Evolutionary conservation across 2,329 filamentous ascomycete species (phyloP).

Genomic region (Incumbomyces lentus): DNA sequence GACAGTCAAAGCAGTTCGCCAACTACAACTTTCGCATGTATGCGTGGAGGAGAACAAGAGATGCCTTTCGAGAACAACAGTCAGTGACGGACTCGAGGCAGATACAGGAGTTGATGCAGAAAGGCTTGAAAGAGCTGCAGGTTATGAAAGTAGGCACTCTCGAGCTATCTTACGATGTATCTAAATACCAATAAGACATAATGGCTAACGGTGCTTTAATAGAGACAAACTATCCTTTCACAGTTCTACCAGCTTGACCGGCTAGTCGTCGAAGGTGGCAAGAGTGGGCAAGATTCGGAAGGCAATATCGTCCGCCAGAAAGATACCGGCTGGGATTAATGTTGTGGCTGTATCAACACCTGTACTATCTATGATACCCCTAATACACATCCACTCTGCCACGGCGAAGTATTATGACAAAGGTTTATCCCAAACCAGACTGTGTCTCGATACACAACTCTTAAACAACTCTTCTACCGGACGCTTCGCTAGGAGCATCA

Average conservation of each 20-base stretch:
- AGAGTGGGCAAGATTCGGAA: slow-evolving; percentile 61
- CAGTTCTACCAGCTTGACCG: slow-evolving; percentile 89
- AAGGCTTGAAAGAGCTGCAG: slow-evolving; percentile 76
- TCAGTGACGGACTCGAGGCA: slow-evolving; percentile 60
- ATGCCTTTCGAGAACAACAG: slow-evolving; percentile 78
- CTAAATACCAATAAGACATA: no score
- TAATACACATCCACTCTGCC: slow-evolving; percentile 4
- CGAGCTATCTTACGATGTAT: no score
- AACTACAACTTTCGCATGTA: slow-evolving; percentile 98
- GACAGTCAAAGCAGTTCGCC: slow-evolving; percentile 76
- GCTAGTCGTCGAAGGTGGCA: slow-evolving; percentile 82
- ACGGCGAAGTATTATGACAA: no score
- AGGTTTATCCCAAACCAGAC: no score
- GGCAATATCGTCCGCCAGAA: slow-evolving; percentile 65
- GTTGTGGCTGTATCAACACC: not conserved
- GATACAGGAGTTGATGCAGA: slow-evolving; percentile 82
- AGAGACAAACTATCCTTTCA: slow-evolving; percentile 92
- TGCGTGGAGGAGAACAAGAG: slow-evolving; percentile 76
- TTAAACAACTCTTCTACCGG: no score
- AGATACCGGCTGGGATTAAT: slow-evolving; percentile 57
- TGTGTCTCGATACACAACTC: no score
- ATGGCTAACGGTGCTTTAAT: slow-evolving; percentile 29
- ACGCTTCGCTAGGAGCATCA: no score
- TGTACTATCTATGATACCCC: not conserved
- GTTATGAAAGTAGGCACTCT: slow-evolving; percentile 65